Percentiles rank a stretch among this genome's conserved stretches.
Conservation (phyloP, 345 rosid species). For the Durio zibethinus region DNA sequence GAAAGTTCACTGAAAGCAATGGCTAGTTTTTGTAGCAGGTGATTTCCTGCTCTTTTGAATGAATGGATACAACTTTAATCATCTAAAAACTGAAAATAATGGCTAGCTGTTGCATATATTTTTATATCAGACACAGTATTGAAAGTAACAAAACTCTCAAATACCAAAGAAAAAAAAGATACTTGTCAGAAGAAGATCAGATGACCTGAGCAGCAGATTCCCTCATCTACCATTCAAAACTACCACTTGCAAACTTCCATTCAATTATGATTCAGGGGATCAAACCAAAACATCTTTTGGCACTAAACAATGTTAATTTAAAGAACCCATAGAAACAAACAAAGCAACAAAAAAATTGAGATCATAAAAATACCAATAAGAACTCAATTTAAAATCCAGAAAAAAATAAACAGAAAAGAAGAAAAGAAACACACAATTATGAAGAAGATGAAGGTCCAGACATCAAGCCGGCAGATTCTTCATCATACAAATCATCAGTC, state of each 20-base stretch:
- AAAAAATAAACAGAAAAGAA: background rate
- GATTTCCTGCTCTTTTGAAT: background rate
- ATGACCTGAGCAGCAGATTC: background rate
- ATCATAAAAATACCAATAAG: background rate
- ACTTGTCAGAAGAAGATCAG: background rate
- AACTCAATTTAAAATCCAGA: background rate
- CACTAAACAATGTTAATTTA: background rate
- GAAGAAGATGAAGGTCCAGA: slow-evolving; percentile 32
- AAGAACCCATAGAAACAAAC: background rate
- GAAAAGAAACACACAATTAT: background rate
- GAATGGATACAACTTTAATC: background rate
- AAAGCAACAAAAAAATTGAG: background rate
- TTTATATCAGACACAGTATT: background rate
- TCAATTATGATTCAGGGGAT: background rate
- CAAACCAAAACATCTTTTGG: background rate
- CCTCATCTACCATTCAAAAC: background rate
- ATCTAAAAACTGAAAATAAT: background rate
- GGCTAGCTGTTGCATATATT: background rate
- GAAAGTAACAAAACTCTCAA: background rate
- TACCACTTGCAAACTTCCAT: background rate
- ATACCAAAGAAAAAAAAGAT: background rate
- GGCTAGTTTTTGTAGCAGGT: background rate
- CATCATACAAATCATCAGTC: slow-evolving; percentile 64
- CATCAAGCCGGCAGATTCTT: slow-evolving; percentile 51
- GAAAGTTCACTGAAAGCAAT: background rate